Conservation (phyloP, 108 stramenopile genomes). For the Hondaea fermentalgiana region DNA sequence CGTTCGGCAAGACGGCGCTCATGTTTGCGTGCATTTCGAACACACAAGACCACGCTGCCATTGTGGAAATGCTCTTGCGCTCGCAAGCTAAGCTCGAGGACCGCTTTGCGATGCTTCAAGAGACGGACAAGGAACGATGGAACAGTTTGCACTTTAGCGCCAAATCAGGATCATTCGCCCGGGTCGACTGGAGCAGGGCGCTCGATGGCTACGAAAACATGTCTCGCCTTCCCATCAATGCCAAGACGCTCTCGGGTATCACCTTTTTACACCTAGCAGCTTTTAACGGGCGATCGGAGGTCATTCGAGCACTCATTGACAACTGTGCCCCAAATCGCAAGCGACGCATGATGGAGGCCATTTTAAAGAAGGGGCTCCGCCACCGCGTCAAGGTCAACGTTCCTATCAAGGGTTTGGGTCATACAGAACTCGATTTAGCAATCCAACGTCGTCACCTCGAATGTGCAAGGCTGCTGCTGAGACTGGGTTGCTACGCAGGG, state of each 20-base stretch:
- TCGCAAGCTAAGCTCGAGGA: neutral
- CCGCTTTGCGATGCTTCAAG: neutral
- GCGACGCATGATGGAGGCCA: neutral
- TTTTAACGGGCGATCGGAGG: neutral
- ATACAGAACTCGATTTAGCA: neutral
- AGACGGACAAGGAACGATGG: neutral
- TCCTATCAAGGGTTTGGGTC: neutral
- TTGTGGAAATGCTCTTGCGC: neutral
- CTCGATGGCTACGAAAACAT: neutral
- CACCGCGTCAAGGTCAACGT: conserved; percentile 9
- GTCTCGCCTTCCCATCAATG: neutral
- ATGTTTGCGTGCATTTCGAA: conserved; percentile 2
- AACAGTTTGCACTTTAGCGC: neutral
- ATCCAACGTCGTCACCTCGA: neutral
- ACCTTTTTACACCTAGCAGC: conserved; percentile 2
- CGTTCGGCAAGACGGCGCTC: neutral
- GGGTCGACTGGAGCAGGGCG: neutral
- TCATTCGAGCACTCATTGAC: neutral
- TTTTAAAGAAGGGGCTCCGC: neutral
- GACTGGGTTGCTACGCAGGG: neutral
- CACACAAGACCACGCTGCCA: neutral
- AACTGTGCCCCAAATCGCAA: neutral
- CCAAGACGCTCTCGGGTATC: neutral
- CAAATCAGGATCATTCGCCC: neutral
- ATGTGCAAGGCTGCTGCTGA: neutral